Percentiles rank a stretch among this genome's conserved stretches.
phyloP scores from a whole-genome alignment of 2,329 filamentous ascomycete genomes.

The Coleophoma eucalyptorum region DNA sequence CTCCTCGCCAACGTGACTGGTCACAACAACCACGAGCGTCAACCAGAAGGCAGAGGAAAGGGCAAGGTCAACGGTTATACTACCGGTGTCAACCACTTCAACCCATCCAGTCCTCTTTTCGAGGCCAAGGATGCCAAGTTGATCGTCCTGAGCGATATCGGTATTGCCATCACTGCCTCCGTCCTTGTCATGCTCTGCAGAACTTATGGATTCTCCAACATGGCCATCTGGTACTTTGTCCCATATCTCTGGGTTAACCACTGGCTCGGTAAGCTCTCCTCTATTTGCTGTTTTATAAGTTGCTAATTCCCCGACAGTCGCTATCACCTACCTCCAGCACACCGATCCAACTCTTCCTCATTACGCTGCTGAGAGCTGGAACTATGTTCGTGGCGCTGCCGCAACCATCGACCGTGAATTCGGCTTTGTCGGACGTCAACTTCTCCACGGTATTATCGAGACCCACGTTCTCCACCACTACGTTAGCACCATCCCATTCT shows the following conservation, averaged over 20 bases:
- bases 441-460: conserved; percentile 95
- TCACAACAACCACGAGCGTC: conserved; percentile 89
- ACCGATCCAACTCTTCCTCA: conserved; percentile 92
- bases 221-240: conserved; percentile 90
- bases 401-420: conserved; percentile 97
- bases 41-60: conserved; percentile 87
- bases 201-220: conserved; percentile 79
- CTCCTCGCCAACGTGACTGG: conserved; percentile 89
- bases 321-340: conserved; percentile 97
- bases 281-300: conserved; percentile 1
- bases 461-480: conserved; percentile 98
- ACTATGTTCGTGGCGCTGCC: conserved; percentile 87
- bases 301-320: conserved; percentile 53
- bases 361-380: conserved; percentile 85
- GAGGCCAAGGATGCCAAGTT: conserved; percentile 87
- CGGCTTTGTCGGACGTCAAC: conserved; percentile 85
- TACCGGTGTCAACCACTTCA: conserved; percentile 91
- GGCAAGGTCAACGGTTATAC: conserved; percentile 84
- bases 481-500: conserved; percentile 93
- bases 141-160: conserved; percentile 83
- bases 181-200: conserved; percentile 60
- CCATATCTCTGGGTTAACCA: conserved; percentile 99
- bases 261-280: conserved; percentile 80
- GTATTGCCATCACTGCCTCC: conserved; percentile 59
- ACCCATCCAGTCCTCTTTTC: conserved; percentile 82